Percentiles rank a stretch among this genome's conserved stretches.
Conservation (phyloP, 495 filamentous ascomycete species). For the Aspergillus funiculosus region DNA sequence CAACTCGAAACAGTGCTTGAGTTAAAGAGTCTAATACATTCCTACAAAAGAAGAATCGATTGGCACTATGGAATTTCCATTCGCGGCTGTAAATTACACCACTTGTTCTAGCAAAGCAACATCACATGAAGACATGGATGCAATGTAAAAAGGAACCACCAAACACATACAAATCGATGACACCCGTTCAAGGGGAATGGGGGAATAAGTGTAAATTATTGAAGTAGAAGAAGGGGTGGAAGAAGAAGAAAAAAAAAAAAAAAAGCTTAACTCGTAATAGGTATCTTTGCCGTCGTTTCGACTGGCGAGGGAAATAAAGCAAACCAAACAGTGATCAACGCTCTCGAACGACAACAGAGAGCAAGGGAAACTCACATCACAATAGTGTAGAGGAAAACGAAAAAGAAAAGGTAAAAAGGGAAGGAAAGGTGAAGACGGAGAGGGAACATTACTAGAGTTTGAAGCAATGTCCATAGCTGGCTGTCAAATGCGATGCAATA, state of each 20-base stretch:
- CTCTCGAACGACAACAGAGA: conserved; percentile 16
- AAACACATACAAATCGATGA: conserved; percentile 16
- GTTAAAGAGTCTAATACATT: no score
- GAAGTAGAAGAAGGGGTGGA: conserved; percentile 1
- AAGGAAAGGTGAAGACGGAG: conserved; percentile 6
- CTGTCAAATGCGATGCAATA: conserved; percentile 14
- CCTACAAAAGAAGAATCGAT: no score
- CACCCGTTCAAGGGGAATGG: conserved; percentile 15
- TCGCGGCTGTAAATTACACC: conserved; percentile 18
- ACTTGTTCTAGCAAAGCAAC: conserved; percentile 10
- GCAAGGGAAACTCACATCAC: conserved; percentile 1
- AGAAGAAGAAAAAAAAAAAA: no score
- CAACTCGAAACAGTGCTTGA: no score
- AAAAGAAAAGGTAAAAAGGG: conserved; percentile 11
- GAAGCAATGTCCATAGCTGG: conserved; percentile 1
- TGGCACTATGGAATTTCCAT: conserved; percentile 15
- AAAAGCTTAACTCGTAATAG: conserved; percentile 28
- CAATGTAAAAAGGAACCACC: conserved; percentile 1
- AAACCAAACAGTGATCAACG: conserved; percentile 8
- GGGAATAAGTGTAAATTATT: not conserved
- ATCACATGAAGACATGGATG: conserved; percentile 12
- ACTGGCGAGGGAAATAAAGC: conserved; percentile 22
- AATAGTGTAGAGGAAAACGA: conserved; percentile 3
- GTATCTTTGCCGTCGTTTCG: conserved; percentile 39
- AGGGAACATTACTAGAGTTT: not conserved